phyloP scores from a whole-genome alignment of 2,329 filamentous ascomycete genomes.

The Ophiostoma quercus region DNA sequence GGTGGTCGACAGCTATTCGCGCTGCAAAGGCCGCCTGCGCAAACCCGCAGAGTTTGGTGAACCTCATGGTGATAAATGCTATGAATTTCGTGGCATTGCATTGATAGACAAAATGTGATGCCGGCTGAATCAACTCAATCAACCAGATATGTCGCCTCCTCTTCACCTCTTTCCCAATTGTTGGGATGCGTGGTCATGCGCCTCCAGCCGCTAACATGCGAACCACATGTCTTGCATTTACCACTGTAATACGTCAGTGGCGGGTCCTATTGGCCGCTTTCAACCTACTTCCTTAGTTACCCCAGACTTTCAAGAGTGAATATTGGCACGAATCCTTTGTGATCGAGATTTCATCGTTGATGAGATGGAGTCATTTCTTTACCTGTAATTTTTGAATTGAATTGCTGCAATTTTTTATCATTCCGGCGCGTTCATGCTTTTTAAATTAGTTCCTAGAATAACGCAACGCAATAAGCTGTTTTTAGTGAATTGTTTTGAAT shows the following conservation, averaged over 20 bases:
- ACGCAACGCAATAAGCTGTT: too few species aligned
- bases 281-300: background rate
- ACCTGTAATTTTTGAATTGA: too few species aligned
- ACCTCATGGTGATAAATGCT: background rate
- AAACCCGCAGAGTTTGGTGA: background rate
- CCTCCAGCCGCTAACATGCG: conserved; percentile 8
- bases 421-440: too few species aligned
- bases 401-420: too few species aligned
- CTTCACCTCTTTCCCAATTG: background rate
- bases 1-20: background rate
- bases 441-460: too few species aligned
- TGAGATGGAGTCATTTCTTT: background rate
- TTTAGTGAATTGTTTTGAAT: too few species aligned
- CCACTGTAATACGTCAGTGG: conserved; percentile 9
- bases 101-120: background rate
- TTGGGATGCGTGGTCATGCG: conserved; percentile 6
- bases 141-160: background rate
- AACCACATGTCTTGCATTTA: conserved; percentile 7
- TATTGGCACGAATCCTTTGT: background rate
- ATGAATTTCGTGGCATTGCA: background rate
- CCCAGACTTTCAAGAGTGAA: conserved; percentile 11
- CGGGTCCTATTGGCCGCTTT: conserved; percentile 3
- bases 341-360: background rate
- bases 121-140: background rate
- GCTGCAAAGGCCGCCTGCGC: background rate